phyloP scores from a whole-genome alignment of 352 stramenopile species.

The Thraustochytrium sp. region DNA sequence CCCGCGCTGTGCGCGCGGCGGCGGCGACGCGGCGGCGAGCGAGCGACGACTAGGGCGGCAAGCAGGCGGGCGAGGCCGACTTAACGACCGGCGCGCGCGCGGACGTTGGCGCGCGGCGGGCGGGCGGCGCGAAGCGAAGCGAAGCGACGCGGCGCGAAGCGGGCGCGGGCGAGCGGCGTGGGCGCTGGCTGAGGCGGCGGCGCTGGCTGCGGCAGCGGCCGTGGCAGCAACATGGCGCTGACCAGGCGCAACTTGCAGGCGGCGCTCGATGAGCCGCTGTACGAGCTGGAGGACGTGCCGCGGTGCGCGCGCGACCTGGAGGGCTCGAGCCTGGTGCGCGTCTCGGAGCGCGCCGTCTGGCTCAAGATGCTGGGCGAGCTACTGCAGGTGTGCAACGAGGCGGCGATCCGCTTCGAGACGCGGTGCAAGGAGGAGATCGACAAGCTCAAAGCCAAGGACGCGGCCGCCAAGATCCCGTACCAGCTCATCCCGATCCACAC shows the following conservation, averaged over 20 bases:
- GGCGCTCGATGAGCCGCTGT: not conserved
- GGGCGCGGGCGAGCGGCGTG: not conserved
- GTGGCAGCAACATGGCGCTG: not conserved
- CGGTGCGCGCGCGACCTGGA: not conserved
- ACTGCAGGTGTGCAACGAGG: constrained; percentile 64
- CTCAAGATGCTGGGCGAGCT: constrained; percentile 56
- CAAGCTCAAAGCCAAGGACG: constrained; percentile 31
- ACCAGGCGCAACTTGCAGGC: not conserved
- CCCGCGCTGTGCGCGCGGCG: no score
- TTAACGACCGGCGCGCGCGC: no score
- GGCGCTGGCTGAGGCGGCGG: not conserved
- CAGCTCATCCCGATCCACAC: not conserved
- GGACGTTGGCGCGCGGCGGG: no score
- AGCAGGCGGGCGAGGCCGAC: no score
- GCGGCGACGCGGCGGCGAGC: no score
- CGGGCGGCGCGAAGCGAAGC: no score
- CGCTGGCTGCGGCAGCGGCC: not conserved
- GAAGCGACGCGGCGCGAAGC: not conserved
- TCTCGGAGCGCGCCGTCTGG: constrained; percentile 37
- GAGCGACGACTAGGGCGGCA: no score
- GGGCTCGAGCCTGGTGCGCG: not conserved
- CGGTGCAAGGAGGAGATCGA: constrained; percentile 13
- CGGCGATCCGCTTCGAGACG: not conserved
- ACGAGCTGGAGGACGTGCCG: constrained; percentile 42
- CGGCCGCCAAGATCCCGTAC: not conserved